A percentile compares a stretch with the other conserved stretches of the same genome.
These are phyloP conservation scores for Phytophthora quininea DNA, from an alignment of 352 stramenopile species.

Conservation along the genomic window DNA sequence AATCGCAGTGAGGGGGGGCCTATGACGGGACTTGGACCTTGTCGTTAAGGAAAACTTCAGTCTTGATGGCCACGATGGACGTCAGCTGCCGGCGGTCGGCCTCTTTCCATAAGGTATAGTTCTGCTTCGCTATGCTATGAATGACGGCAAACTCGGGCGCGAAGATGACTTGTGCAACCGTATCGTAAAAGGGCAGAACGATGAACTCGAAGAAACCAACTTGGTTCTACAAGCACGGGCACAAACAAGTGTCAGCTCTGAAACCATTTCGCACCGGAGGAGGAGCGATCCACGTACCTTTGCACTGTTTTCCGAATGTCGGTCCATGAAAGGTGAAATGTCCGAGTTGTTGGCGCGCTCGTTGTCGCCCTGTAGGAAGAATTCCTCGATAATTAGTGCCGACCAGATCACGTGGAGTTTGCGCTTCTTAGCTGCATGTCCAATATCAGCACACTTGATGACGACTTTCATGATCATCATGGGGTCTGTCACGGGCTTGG, in stretches of 20 bases:
- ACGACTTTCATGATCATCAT: slow-evolving; percentile 91
- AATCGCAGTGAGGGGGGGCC: slow-evolving; percentile 4
- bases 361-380: slow-evolving; percentile 95
- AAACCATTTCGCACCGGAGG: slow-evolving; percentile 3
- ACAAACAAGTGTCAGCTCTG: neutral
- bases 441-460: slow-evolving; percentile 93
- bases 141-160: slow-evolving; percentile 71
- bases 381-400: slow-evolving; percentile 94
- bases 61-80: slow-evolving; percentile 84
- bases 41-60: slow-evolving; percentile 77
- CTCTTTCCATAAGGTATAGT: slow-evolving; percentile 89
- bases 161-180: slow-evolving; percentile 79
- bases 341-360: slow-evolving; percentile 89
- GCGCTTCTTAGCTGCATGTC: slow-evolving; percentile 89
- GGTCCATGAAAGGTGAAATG: slow-evolving; percentile 93
- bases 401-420: slow-evolving; percentile 91
- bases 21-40: slow-evolving; percentile 60
- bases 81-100: slow-evolving; percentile 77
- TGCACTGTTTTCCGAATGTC: slow-evolving; percentile 85
- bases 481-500: slow-evolving; percentile 58
- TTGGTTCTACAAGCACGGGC: slow-evolving; percentile 62
- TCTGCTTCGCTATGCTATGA: slow-evolving; percentile 80
- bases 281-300: slow-evolving; percentile 48
- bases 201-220: slow-evolving; percentile 89
- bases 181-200: slow-evolving; percentile 83